Evolutionary conservation across 257 asterid species (phyloP).

Genomic region (Sherardia arvensis): DNA sequence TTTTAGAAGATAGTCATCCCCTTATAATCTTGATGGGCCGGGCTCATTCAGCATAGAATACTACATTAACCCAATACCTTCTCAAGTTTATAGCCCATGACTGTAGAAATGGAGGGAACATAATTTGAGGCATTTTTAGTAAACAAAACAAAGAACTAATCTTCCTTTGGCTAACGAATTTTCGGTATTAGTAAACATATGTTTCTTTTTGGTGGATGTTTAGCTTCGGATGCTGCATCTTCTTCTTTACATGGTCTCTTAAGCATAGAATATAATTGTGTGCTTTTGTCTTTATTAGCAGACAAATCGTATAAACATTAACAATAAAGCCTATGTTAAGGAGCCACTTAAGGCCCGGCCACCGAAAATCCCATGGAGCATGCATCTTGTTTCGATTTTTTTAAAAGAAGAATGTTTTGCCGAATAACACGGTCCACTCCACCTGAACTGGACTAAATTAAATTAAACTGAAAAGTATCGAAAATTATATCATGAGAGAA

Average conservation of each 20-base stretch:
- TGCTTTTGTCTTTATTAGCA: neutral
- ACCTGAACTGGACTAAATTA: too few species aligned
- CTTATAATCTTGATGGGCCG: too few species aligned
- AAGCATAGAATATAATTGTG: neutral
- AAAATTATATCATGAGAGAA: too few species aligned
- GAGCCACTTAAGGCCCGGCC: neutral
- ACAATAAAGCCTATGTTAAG: neutral
- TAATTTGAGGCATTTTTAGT: too few species aligned
- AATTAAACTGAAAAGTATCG: too few species aligned
- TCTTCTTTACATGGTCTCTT: neutral
- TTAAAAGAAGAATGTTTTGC: neutral
- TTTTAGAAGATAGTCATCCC: too few species aligned
- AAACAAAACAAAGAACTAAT: neutral
- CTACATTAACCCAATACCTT: too few species aligned
- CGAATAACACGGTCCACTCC: too few species aligned
- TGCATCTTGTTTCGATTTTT: too few species aligned
- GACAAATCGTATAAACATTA: neutral
- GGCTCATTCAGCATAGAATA: too few species aligned
- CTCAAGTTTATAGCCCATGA: too few species aligned
- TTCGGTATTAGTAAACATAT: constrained; percentile 8
- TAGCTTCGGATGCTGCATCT: neutral
- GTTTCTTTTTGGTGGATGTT: neutral
- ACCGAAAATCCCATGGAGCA: neutral
- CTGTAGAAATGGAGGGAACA: too few species aligned
- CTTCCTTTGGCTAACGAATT: constrained; percentile 1